Evolutionary conservation across 2,329 filamentous ascomycete species (phyloP).

Genomic region (Xylaria sp.): DNA sequence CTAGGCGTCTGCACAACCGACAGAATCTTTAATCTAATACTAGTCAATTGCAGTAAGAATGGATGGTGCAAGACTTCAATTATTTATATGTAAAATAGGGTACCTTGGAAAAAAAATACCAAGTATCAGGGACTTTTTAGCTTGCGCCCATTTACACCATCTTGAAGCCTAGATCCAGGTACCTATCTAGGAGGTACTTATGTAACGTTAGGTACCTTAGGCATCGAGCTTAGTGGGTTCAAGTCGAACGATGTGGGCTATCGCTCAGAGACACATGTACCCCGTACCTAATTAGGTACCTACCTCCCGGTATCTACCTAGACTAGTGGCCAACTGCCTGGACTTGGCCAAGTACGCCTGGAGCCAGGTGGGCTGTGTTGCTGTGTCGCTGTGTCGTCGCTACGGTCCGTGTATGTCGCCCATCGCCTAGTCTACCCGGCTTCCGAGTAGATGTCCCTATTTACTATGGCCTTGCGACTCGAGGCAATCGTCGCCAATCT

Average conservation of each 20-base stretch:
- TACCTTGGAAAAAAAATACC: too few relatives aligned
- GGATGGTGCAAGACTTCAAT: too few relatives aligned
- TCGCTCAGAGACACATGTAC: background rate
- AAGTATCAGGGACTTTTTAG: too few relatives aligned
- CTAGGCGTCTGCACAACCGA: too few relatives aligned
- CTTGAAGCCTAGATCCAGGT: too few relatives aligned
- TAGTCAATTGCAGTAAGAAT: too few relatives aligned
- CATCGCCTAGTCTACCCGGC: background rate
- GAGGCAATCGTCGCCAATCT: conserved; percentile 14
- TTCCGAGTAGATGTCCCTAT: background rate
- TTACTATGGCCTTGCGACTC: conserved; percentile 25
- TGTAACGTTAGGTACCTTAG: background rate
- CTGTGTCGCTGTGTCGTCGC: background rate
- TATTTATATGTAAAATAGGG: too few relatives aligned
- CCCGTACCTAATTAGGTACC: too few relatives aligned
- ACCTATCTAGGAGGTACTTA: too few relatives aligned
- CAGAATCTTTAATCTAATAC: too few relatives aligned
- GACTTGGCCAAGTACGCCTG: background rate
- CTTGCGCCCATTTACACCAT: too few relatives aligned
- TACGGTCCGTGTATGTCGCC: background rate
- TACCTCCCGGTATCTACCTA: background rate
- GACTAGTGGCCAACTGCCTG: conserved; percentile 2
- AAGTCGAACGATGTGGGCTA: too few relatives aligned
- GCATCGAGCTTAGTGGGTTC: background rate
- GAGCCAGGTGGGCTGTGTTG: conserved; percentile 18